Evolutionary conservation across 164 flowering plant species (phyloP).

Genomic region (Magnolia sinica): DNA sequence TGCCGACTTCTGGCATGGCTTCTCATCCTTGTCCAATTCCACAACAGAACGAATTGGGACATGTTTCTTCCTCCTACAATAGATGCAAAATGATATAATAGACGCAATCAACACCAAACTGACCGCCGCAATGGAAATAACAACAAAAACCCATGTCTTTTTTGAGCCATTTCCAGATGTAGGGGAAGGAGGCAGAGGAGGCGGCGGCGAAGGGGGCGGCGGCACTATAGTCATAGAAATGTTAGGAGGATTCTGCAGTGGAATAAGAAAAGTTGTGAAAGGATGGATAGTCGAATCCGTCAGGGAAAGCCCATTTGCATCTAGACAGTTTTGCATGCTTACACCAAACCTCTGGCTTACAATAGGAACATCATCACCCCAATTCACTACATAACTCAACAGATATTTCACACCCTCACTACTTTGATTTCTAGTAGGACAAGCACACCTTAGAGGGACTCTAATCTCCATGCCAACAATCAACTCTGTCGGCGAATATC

Average conservation of each 20-base stretch:
- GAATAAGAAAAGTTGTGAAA: constrained; percentile 68
- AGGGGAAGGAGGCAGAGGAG: constrained; percentile 24
- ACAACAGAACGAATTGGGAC: constrained; percentile 10
- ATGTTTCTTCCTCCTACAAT: constrained; percentile 20
- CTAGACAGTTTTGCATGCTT: constrained; percentile 23
- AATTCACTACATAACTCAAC: constrained; percentile 35
- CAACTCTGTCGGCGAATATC: constrained; percentile 7
- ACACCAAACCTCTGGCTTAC: constrained; percentile 48
- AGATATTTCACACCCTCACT: constrained; percentile 39
- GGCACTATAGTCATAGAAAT: constrained; percentile 28
- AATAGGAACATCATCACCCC: constrained; percentile 32
- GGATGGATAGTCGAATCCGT: constrained; percentile 28
- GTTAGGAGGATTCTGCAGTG: constrained; percentile 52
- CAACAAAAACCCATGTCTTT: constrained; percentile 48
- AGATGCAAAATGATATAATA: constrained; percentile 19
- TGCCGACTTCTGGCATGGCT: constrained; percentile 17
- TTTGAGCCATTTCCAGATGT: not conserved
- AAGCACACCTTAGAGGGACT: constrained; percentile 68
- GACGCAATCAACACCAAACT: constrained; percentile 19
- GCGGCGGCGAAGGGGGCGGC: constrained; percentile 24
- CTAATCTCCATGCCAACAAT: constrained; percentile 30
- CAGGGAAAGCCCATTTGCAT: constrained; percentile 54
- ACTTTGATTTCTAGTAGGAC: constrained; percentile 52
- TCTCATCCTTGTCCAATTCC: constrained; percentile 22
- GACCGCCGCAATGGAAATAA: constrained; percentile 39